Evolutionary conservation across 805 yeast species (phyloP), one percentile per base, ranked within the genome.

Genomic region (Ogataea methylovora): DNA sequence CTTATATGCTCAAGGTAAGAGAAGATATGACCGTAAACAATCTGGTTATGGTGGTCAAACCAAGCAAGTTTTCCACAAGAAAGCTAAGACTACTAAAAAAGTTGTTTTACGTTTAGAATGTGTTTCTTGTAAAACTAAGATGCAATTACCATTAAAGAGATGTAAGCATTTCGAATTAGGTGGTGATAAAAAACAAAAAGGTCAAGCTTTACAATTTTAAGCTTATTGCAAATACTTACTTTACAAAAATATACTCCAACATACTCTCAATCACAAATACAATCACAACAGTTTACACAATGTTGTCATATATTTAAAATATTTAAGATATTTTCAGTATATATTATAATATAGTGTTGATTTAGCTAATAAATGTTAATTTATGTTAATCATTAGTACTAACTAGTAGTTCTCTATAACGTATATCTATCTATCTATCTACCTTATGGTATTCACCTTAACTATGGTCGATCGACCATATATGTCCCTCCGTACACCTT

Each of bases 11-110:
- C 97, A 92, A 78, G 99, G 99, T 83, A 92, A 94, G 90, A 87
- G 99, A 81, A 88, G 99, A 80, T 92, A 92, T 79, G 98, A 92
- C 90, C 95, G 99, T 76, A 92, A 92, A 76, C 98, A 92, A 79
- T 68, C 84, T 62, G 98, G 98, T 87, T 92, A 79, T 76, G 99
- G 99, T 85, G 99, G 99, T 85, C 99, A 92, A 79, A 92, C 98
- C 75, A 92, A 87, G 80, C 98, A 81, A 67, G 83, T 92, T 75
- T 92, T 92, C 97, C 97, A 87, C 84, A 92, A 92, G 85, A 92
- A 92, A 75, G 98, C 98, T 62, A 92, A 92, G 87, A 92, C 97
- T 59, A 92, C 98, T 79, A 92, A 92, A 87, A 92, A 92, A 84
- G 95, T 92, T 69, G 98, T 92, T 54, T 83, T 92, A 67, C 90